Conservation (phyloP, 371 early-diverging fungal species). For the Sporodiniella umbellata region DNA sequence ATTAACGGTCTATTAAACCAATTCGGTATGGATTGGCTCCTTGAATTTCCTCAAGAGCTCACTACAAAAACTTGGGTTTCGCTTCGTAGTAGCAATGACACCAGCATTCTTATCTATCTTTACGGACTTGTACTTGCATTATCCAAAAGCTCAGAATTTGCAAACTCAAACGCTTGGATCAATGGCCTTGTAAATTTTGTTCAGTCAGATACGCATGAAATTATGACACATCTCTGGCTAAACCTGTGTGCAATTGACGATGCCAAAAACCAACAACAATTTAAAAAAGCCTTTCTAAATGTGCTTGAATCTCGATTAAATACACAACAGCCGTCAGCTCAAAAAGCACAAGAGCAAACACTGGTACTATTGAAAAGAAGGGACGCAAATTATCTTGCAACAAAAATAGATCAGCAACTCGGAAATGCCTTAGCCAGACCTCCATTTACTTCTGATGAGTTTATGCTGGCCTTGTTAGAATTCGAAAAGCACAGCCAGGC, state of each 20-base stretch:
- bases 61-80: constrained; percentile 23
- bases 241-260: constrained; percentile 21
- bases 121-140: constrained; percentile 33
- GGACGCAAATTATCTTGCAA: constrained; percentile 2
- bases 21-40: constrained; percentile 24
- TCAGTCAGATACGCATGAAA: constrained; percentile 11
- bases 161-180: constrained; percentile 10
- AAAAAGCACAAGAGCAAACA: background rate
- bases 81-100: constrained; percentile 17
- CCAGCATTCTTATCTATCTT: constrained; percentile 27
- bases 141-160: constrained; percentile 6
- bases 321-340: background rate
- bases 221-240: constrained; percentile 29
- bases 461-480: constrained; percentile 20
- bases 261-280: background rate
- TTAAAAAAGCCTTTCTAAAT: background rate
- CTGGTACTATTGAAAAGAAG: constrained; percentile 8
- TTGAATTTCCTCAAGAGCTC: constrained; percentile 22
- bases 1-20: constrained; percentile 27
- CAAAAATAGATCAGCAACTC: constrained; percentile 24
- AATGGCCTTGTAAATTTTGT: constrained; percentile 22
- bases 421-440: constrained; percentile 21
- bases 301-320: constrained; percentile 1
- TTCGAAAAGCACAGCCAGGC: constrained; percentile 2
- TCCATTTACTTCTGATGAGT: constrained; percentile 26